These are phyloP conservation scores for Yamadazyma takamatsuzukensis DNA, from an alignment of 805 yeast genomes.

Conservation along the genomic window DNA sequence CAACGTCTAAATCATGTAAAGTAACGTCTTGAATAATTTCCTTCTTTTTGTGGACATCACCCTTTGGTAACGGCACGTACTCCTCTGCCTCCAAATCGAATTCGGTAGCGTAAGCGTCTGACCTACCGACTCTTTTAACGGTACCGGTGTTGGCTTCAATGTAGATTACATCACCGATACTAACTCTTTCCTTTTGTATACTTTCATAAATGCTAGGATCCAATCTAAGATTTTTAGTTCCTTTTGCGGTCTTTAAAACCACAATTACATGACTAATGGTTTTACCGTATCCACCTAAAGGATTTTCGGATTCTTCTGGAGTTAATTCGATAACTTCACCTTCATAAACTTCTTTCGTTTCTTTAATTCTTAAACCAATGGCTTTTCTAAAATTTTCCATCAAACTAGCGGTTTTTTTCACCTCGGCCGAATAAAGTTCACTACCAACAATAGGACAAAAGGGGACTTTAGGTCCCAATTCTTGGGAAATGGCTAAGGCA, in stretches of 20 bases:
- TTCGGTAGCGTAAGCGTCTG: conserved; percentile 98
- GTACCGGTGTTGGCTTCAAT: conserved; percentile 98
- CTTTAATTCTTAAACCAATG: conserved; percentile 92
- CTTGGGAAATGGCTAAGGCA: conserved; percentile 94
- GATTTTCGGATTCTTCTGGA: conserved; percentile 95
- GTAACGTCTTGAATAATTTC: conserved; percentile 98
- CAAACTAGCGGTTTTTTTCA: conserved; percentile 91
- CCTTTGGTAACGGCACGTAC: conserved; percentile 97
- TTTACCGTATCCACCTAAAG: conserved; percentile 96
- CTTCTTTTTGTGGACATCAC: conserved; percentile 97
- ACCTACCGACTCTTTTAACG: conserved; percentile 93
- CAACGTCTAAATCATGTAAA: conserved; percentile 92
- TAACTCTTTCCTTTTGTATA: conserved; percentile 89
- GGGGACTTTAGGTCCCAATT: conserved; percentile 94
- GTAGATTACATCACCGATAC: conserved; percentile 95
- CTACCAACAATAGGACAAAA: conserved; percentile 96
- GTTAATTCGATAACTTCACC: conserved; percentile 96
- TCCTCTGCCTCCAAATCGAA: conserved; percentile 98
- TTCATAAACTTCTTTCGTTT: conserved; percentile 95
- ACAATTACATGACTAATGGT: conserved; percentile 92
- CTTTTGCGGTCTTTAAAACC: conserved; percentile 88
- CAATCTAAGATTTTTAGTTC: conserved; percentile 82
- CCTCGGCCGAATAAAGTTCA: conserved; percentile 93
- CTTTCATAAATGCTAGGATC: conserved; percentile 93
- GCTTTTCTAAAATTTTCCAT: conserved; percentile 97